Evolutionary conservation across 208 protist genomes (phyloP), one percentile per base, ranked within the genome.

Genomic region (Wallacemonas collosoma): DNA sequence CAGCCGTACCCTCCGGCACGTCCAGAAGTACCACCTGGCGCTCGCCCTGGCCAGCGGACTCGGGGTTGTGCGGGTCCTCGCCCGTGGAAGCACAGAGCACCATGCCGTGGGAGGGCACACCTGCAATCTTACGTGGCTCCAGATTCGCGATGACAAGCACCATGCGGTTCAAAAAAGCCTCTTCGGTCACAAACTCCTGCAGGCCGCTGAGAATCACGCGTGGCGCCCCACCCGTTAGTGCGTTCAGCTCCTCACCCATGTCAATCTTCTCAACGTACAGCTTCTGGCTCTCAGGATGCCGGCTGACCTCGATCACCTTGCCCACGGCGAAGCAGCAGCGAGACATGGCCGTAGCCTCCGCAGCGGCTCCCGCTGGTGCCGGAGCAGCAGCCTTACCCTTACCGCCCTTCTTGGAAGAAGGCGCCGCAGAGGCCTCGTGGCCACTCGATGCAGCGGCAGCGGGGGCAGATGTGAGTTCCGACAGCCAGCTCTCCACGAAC

Each of bases 231-330:
- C 74, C 72, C 69, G 76, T 87, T 39, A 85, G 63, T 14, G 79
- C 73, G 71, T 91, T 91, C 43, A 88, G 76, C 57, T 86, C 94
- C 51, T 93, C 85, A 40, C 95, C 95, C 47, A 98, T 70, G 74
- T 98, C 96, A 53, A 98, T 97, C 79, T 98, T 86, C 83, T 98
- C 95, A 68, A 98, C 84, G 80, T 90, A 98, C 11, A 98, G 83
- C 73, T 92, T 89, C 53, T 87, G 81, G 68, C 93, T 94, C 64
- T 98, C 92, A 2, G 93, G 90, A 77, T 98, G 96, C 15, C 80
- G 72, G 12, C 78, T 79, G n/a, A 95, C 92, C 73, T 93, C 80
- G 2, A 97, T 39, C 39, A 98, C 93, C 56, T 89, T 94, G 47
- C 94, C 95, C 14, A 98, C 76, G 7, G 86, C 81, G 55, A 98